Evolutionary conservation across 2,329 filamentous ascomycete species (phyloP).

Genomic region (Cryoendolithus antarcticus): DNA sequence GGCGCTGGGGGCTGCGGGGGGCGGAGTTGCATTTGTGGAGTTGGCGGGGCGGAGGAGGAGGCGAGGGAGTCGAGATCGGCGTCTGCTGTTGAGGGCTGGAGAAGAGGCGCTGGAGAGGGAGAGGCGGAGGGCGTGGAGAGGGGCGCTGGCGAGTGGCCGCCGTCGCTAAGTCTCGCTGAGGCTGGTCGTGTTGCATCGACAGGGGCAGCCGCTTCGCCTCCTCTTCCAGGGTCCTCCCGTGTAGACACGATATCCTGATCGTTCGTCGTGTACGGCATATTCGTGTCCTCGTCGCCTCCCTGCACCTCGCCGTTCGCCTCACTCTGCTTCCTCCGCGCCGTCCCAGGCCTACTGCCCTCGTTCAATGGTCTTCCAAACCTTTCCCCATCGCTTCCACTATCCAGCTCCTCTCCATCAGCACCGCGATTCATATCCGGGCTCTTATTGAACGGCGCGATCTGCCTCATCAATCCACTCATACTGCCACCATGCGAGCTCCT

Average conservation of each 20-base stretch:
- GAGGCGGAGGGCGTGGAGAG: neutral
- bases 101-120: conserved; percentile 1
- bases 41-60: conserved; percentile 1
- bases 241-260: conserved; percentile 3
- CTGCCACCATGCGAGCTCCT: conserved; percentile 9
- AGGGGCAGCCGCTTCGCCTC: too few species aligned
- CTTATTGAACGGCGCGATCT: conserved; percentile 26
- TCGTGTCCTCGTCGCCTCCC: conserved; percentile 1
- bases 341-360: conserved; percentile 2
- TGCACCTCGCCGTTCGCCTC: conserved; percentile 1
- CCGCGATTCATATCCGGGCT: conserved; percentile 24
- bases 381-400: conserved; percentile 4
- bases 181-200: conserved; percentile 1
- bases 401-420: conserved; percentile 19
- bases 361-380: conserved; percentile 2
- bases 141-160: neutral
- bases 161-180: conserved; percentile 1
- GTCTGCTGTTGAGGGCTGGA: conserved; percentile 2
- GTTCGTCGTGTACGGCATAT: conserved; percentile 1
- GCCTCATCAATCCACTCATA: conserved; percentile 26
- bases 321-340: conserved; percentile 4
- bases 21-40: neutral
- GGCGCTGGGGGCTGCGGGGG: conserved; percentile 1
- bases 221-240: too few species aligned
- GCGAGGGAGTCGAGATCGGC: neutral